phyloP scores from a whole-genome alignment of 176 grass and related monocot genomes.

The Ampelocalamus luodianensis region DNA sequence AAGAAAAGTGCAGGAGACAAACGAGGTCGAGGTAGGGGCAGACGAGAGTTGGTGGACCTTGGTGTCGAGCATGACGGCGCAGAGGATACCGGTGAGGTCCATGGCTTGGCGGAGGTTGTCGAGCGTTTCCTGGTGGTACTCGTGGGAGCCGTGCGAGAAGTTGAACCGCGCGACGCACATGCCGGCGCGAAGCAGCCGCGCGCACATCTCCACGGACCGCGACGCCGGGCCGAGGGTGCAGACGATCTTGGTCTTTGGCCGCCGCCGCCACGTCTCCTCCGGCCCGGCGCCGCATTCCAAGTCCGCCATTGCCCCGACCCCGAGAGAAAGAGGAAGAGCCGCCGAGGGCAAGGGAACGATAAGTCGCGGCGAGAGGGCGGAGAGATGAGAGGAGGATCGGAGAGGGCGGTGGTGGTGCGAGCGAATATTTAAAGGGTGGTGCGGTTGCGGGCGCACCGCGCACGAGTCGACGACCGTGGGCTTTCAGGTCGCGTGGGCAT shows the following conservation, averaged over 20 bases:
- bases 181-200: conserved; percentile 71
- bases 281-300: conserved; percentile 27
- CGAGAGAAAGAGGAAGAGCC: not conserved
- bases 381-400: conserved; percentile 27
- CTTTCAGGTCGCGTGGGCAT: no score
- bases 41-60: conserved; percentile 49
- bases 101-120: conserved; percentile 78
- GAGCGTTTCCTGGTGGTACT: conserved; percentile 88
- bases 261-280: conserved; percentile 47
- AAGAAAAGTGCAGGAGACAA: not conserved
- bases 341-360: not conserved
- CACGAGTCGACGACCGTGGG: not conserved
- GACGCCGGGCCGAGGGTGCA: conserved; percentile 85
- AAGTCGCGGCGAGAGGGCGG: not conserved
- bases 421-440: conserved; percentile 35
- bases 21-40: not conserved
- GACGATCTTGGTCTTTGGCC: conserved; percentile 89
- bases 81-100: conserved; percentile 78
- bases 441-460: not conserved
- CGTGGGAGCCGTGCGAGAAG: conserved; percentile 91
- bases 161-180: conserved; percentile 95
- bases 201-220: conserved; percentile 87
- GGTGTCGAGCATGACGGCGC: conserved; percentile 97
- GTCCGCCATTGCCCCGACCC: conserved; percentile 21
- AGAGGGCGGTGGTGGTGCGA: not conserved